phyloP scores from a whole-genome alignment of 2,329 filamentous ascomycete species.

The Xylaria sp. region DNA sequence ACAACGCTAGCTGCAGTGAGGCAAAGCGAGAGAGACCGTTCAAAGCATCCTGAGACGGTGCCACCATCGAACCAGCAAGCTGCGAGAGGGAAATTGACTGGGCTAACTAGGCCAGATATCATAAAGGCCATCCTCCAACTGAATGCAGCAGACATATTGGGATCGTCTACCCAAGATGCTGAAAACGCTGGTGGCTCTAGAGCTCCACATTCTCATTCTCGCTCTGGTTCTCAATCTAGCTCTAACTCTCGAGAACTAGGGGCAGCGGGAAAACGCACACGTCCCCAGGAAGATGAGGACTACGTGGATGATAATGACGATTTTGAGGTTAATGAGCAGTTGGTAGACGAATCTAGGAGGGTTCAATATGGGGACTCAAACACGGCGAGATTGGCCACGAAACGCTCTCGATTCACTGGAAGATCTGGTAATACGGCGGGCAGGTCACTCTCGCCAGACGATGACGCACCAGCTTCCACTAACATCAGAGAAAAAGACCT shows the following conservation, averaged over 20 bases:
- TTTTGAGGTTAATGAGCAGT: conserved; percentile 44
- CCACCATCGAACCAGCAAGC: conserved; percentile 34
- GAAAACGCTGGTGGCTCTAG: conserved; percentile 7
- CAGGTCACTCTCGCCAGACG: conserved; percentile 14
- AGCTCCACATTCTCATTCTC: background rate
- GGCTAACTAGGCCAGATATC: conserved; percentile 30
- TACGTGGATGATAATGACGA: conserved; percentile 37
- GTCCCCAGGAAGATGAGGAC: conserved; percentile 27
- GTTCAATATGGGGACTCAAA: conserved; percentile 17
- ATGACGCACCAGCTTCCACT: conserved; percentile 20
- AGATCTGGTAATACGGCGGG: conserved; percentile 5
- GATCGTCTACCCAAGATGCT: conserved; percentile 7
- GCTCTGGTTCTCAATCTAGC: conserved; percentile 11
- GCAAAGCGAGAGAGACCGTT: conserved; percentile 32
- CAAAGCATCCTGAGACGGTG: conserved; percentile 2
- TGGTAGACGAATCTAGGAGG: conserved; percentile 38
- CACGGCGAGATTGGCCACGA: conserved; percentile 22
- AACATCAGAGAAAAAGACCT: conserved; percentile 37
- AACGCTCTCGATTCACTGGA: conserved; percentile 37
- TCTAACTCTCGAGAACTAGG: conserved; percentile 16
- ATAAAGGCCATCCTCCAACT: conserved; percentile 42
- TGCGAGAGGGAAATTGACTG: conserved; percentile 30
- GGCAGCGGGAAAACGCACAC: conserved; percentile 11
- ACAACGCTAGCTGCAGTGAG: conserved; percentile 42
- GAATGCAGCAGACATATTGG: conserved; percentile 38